These are phyloP conservation scores for Homolaphlyctis polyrhiza DNA, from an alignment of 371 early-diverging fungal genomes.

Conservation along the genomic window DNA sequence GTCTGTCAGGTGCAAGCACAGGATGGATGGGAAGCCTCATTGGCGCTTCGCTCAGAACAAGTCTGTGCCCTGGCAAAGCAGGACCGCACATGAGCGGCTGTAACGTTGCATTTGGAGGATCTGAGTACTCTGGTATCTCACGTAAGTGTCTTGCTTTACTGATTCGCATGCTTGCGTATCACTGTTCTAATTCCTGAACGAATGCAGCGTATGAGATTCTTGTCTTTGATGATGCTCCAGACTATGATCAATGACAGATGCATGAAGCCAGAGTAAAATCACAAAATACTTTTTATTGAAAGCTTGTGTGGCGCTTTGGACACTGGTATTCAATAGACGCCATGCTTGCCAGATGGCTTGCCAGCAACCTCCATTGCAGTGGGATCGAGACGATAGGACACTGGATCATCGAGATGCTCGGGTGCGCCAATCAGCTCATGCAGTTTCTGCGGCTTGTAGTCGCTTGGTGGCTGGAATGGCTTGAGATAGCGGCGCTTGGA, in stretches of 20 bases:
- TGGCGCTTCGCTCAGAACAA: background rate
- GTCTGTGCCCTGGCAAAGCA: conserved; percentile 12
- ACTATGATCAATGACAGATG: background rate
- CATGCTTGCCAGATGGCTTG: background rate
- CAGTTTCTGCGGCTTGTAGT: background rate
- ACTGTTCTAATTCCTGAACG: no score
- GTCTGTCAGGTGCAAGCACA: background rate
- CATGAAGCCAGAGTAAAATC: background rate
- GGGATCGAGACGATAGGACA: background rate
- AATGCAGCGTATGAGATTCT: conserved; percentile 15
- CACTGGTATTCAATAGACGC: background rate
- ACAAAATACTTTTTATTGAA: background rate
- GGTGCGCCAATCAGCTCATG: background rate
- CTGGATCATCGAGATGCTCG: background rate
- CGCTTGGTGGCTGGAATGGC: background rate
- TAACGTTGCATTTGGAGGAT: conserved; percentile 12
- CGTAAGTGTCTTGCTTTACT: background rate
- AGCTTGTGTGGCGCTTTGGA: no score
- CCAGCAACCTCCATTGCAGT: background rate
- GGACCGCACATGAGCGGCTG: conserved; percentile 12
- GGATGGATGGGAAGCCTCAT: background rate
- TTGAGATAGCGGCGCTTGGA: background rate
- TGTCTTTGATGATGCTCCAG: conserved; percentile 11
- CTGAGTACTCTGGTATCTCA: no score
- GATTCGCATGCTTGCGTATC: no score